These are phyloP conservation scores for Geotrichum bryndzae DNA, from an alignment of 1,139 yeast species.

Conservation along the genomic window DNA sequence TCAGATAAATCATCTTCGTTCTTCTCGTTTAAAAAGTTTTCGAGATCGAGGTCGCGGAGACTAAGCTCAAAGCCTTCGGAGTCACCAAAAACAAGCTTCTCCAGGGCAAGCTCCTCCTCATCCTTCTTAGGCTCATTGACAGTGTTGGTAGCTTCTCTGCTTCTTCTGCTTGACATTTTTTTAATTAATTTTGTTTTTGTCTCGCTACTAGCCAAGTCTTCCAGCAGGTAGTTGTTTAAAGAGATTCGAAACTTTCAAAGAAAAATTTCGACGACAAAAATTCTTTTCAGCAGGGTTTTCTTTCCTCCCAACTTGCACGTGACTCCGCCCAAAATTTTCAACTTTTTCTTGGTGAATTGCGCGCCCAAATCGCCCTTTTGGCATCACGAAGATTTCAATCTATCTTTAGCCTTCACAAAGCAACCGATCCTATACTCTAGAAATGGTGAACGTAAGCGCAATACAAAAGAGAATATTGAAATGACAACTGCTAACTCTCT, in stretches of 20 bases:
- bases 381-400: neutral
- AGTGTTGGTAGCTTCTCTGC: neutral
- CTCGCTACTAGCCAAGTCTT: neutral
- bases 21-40: slow-evolving; percentile 44
- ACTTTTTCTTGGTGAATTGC: neutral
- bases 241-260: neutral
- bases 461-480: neutral
- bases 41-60: slow-evolving; percentile 49
- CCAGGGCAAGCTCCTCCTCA: slow-evolving; percentile 71
- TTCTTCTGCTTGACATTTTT: slow-evolving; percentile 11
- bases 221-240: neutral
- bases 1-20: slow-evolving; percentile 40
- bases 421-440: neutral
- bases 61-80: slow-evolving; percentile 67
- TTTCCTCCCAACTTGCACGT: slow-evolving; percentile 16
- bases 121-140: slow-evolving; percentile 50
- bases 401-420: neutral
- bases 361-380: neutral
- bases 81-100: slow-evolving; percentile 88
- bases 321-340: slow-evolving; percentile 2
- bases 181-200: neutral
- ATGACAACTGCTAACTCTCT: neutral
- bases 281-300: neutral
- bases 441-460: slow-evolving; percentile 13
- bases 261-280: slow-evolving; percentile 14